Evolutionary conservation across 805 yeast species (phyloP).

Genomic region (Grigorovia humatica): DNA sequence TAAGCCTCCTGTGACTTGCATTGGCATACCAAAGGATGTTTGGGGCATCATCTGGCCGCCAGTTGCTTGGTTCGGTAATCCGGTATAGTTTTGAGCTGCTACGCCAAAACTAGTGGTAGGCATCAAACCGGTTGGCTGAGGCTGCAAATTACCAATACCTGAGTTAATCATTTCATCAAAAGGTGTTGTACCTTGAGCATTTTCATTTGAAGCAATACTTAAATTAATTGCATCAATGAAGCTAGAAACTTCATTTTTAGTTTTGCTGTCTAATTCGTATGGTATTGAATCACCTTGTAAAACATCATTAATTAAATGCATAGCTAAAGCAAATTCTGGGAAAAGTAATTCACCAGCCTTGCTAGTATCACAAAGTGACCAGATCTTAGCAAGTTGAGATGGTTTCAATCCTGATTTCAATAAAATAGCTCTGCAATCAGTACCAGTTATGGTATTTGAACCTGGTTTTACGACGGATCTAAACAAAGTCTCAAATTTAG

Average conservation of each 20-base stretch:
- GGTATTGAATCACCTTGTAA: slow-evolving; percentile 76
- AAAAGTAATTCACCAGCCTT: slow-evolving; percentile 76
- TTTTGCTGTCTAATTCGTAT: slow-evolving; percentile 53
- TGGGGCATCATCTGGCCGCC: slow-evolving; percentile 26
- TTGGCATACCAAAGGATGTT: slow-evolving; percentile 27
- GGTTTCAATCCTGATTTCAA: slow-evolving; percentile 73
- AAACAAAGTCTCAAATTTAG: slow-evolving; percentile 75
- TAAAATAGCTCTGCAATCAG: slow-evolving; percentile 67
- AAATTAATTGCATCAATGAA: slow-evolving; percentile 85
- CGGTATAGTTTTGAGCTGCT: slow-evolving; percentile 9
- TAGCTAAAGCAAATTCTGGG: slow-evolving; percentile 89
- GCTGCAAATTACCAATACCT: slow-evolving; percentile 22
- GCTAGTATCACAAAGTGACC: slow-evolving; percentile 86
- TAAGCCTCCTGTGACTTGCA: slow-evolving; percentile 21
- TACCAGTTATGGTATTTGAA: slow-evolving; percentile 47
- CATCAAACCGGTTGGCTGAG: slow-evolving; percentile 32
- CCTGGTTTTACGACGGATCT: slow-evolving; percentile 58
- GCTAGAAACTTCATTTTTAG: slow-evolving; percentile 75
- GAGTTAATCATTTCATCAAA: slow-evolving; percentile 30
- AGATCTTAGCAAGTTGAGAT: slow-evolving; percentile 66
- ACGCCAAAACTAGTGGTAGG: slow-evolving; percentile 30
- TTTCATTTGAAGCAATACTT: slow-evolving; percentile 47
- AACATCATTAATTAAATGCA: slow-evolving; percentile 73
- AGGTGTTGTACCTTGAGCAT: slow-evolving; percentile 19
- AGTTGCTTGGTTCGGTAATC: slow-evolving; percentile 9